These are phyloP conservation scores for Trypanosoma theileri DNA, from an alignment of 208 protist species.

Conservation along the genomic window DNA sequence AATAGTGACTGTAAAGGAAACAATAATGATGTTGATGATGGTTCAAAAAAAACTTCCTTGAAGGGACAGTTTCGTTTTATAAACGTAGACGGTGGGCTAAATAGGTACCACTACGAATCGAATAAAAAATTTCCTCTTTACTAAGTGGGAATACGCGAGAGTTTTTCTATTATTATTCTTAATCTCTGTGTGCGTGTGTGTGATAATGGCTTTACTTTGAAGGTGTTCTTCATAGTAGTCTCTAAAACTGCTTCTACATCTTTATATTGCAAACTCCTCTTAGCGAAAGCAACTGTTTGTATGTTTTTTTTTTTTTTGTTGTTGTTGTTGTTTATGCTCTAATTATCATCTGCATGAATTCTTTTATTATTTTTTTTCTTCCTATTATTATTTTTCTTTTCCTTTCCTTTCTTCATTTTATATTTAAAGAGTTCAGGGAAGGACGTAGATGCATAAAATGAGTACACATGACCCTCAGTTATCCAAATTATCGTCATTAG, in stretches of 20 bases:
- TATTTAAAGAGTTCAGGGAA: no score
- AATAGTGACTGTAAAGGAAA: not conserved
- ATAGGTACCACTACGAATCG: constrained; percentile 58
- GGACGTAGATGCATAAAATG: no score
- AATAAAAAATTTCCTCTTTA: constrained; percentile 70
- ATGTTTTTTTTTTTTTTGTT: not conserved
- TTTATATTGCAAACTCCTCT: no score
- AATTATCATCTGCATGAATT: not conserved
- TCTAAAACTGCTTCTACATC: no score
- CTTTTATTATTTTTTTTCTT: constrained; percentile 28
- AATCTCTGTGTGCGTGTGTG: not conserved
- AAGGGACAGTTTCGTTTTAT: constrained; percentile 22
- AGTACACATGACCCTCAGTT: not conserved
- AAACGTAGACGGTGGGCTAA: constrained; percentile 86
- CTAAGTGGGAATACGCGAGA: constrained; percentile 25
- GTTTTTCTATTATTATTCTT: constrained; percentile 9
- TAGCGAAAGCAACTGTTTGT: no score
- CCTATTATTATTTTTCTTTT: constrained; percentile 27
- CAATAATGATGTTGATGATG: not conserved
- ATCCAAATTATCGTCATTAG: not conserved
- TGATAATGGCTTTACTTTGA: constrained; percentile 5
- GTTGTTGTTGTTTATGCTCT: not conserved
- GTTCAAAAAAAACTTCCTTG: not conserved
- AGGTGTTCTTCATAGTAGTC: not conserved
- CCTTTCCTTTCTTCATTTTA: no score